Percentiles rank a stretch among this genome's conserved stretches.
Evolutionary conservation across 2,329 filamentous ascomycete genomes (phyloP).

Genomic region (Drechslerella dactyloides): DNA sequence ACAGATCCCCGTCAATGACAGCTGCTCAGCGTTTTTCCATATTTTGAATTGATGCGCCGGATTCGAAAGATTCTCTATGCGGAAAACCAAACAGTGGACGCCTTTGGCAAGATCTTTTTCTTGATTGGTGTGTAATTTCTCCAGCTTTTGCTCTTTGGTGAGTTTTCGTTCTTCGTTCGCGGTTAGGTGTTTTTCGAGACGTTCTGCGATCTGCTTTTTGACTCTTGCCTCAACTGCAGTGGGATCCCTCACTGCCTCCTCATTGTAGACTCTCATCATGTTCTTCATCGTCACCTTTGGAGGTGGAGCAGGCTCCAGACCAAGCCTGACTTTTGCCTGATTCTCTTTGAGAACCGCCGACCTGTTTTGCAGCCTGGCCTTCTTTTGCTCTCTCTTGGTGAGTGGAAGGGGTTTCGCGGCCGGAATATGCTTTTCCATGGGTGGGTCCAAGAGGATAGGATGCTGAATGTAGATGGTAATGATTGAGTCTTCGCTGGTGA

Average conservation of each 20-base stretch:
- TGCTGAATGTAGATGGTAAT: slow-evolving; percentile 92
- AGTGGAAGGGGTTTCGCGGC: slow-evolving; percentile 88
- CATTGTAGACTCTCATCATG: slow-evolving; percentile 93
- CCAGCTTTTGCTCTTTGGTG: slow-evolving; percentile 82
- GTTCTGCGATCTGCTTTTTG: slow-evolving; percentile 88
- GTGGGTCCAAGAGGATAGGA: slow-evolving; percentile 85
- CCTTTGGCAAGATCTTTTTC: slow-evolving; percentile 86
- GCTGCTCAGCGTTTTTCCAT: slow-evolving; percentile 87
- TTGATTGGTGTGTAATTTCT: slow-evolving; percentile 82
- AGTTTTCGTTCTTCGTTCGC: slow-evolving; percentile 85
- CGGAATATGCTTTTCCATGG: slow-evolving; percentile 82
- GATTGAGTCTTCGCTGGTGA: slow-evolving; percentile 79
- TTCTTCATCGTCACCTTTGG: slow-evolving; percentile 98
- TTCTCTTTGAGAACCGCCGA: slow-evolving; percentile 94
- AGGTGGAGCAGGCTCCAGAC: slow-evolving; percentile 84
- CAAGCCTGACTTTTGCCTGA: slow-evolving; percentile 92
- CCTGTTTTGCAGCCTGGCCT: slow-evolving; percentile 84
- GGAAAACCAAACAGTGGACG: slow-evolving; percentile 85
- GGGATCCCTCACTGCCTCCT: slow-evolving; percentile 91
- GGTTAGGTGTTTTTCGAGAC: slow-evolving; percentile 76
- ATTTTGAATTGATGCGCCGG: slow-evolving; percentile 94
- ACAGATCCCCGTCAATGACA: slow-evolving; percentile 84
- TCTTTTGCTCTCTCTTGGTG: slow-evolving; percentile 87
- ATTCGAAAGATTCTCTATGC: slow-evolving; percentile 85
- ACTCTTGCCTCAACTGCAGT: slow-evolving; percentile 95